Evolutionary conservation across 2,329 filamentous ascomycete genomes (phyloP), one percentile per base, ranked within the genome.

Genomic region (Cordyceps fumosorosea): DNA sequence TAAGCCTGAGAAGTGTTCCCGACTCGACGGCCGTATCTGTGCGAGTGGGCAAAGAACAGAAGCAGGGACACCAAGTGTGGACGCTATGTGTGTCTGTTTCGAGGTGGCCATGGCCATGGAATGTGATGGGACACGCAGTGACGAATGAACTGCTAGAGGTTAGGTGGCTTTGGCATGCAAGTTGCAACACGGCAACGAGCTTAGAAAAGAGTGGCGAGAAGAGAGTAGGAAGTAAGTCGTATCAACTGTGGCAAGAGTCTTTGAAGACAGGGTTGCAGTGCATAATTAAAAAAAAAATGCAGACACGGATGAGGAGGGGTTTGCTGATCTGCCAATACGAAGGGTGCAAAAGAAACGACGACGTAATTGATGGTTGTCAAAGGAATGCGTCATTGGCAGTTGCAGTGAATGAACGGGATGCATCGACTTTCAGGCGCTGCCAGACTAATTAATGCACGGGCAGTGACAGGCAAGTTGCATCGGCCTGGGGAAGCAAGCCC

Each of bases 331-430:
- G 22, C 22, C 6, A 32, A 22, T n/a, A 22, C 18, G 7, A 6
- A 20, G 44, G n/a, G 5, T 22, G 20, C n/a, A 12, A 24, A 16
- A 60, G 34, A 60, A 55, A 48, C 12, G 14, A 18, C 50, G 51
- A 60, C 58, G 58, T 55, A 60, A 60, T 60, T 60, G 37, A 16
- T 2, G 8, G 2, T n/a, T 55, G 58, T 60, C 42, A 60, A 20
- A n/a, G 24, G 16, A 55, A 47, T 54, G 51, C 37, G 48, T 53
- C 58, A 55, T 29, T 37, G n/a, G 29, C 20, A 24, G 44, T 5
- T 2, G 22, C 32, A 5, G 29, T 7, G 29, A 29, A 7, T 29
- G 3, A 29, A 29, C 6, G 26, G 26, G 26, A 29, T 24, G 26
- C 20, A n/a, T 48, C 48, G 22, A 29, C 45, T 10, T 26, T 48